Base-by-base conservation (phyloP, 768 basidiomycete species). In the Lentinula lateritia region DNA sequence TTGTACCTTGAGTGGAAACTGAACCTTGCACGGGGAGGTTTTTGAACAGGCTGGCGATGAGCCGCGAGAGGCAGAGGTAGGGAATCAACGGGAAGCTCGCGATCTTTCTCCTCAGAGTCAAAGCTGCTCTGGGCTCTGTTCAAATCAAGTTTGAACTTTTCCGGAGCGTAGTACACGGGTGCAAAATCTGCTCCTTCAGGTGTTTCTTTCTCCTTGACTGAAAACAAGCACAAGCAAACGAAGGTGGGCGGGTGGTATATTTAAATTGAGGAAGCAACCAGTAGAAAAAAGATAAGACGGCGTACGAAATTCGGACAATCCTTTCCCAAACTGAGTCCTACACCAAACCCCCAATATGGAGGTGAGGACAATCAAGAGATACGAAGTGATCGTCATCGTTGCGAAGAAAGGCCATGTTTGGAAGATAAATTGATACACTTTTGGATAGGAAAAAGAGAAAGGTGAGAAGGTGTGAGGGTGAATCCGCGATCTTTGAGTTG, bases 321-420 rank as follows among this genome's bases (percentile, higher is more conserved):
- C 84, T 65, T 77, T 80, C 9, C 80, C 83, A 66, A 84, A 86
- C 64, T 84, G 78, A 34, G 78, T 61, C 56, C 82, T 74, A 68
- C 83, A 85, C n/a, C 80, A 50, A 48, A 83, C 50, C 6, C 78
- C 82, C 9, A 84, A 63, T 35, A 73, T 61, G n/a, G 75, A 71
- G 4, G 80, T 79, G 6, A 71, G 63, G 7, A 82, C 66, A 36
- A 78, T 69, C 15, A 83, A 68, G 28, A 77, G 53, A 62, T 78
- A 80, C 0, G 81, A 69, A 5, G 77, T 43, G 8, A 68, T 53
- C 7, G 64, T 63, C 62, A 84, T 70, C 5, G 77, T 78, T 4
- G 80, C 76, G 59, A 84, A 83, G 66, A 82, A 83, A 5, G 74
- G 69, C 78, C 80, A 83, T 5, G 71, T 71, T 38, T 62, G 60